Conservation (phyloP, 2,329 filamentous ascomycete species). For the Xylariaceae sp. region DNA sequence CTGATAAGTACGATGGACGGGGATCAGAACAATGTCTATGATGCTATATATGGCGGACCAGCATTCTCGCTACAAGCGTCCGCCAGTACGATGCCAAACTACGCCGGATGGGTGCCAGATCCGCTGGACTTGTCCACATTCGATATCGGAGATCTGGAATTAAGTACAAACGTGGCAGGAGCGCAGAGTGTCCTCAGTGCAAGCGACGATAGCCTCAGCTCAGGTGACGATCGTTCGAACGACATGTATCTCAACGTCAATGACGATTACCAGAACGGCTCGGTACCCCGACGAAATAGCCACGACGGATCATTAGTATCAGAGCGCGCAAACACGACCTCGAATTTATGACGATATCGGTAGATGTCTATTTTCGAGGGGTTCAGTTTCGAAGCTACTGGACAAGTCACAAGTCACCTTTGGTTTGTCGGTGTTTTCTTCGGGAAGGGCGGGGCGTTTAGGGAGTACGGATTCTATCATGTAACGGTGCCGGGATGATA, state of each 20-base stretch:
- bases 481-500: too few relatives aligned
- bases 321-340: slow-evolving; percentile 24
- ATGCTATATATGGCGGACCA: slow-evolving; percentile 69
- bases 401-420: neutral
- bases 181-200: slow-evolving; percentile 51
- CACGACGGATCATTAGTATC: slow-evolving; percentile 25
- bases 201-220: slow-evolving; percentile 54
- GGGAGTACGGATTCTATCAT: too few relatives aligned
- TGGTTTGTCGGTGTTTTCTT: neutral
- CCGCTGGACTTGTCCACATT: slow-evolving; percentile 50
- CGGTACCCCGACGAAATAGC: slow-evolving; percentile 17
- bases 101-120: slow-evolving; percentile 50
- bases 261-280: slow-evolving; percentile 34
- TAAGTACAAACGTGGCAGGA: slow-evolving; percentile 35
- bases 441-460: too few relatives aligned
- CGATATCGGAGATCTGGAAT: slow-evolving; percentile 42
- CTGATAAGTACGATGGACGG: slow-evolving; percentile 74
- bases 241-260: slow-evolving; percentile 42
- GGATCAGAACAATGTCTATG: slow-evolving; percentile 76
- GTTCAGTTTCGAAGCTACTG: neutral
- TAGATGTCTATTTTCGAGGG: neutral
- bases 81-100: slow-evolving; percentile 34
- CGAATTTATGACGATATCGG: slow-evolving; percentile 21
- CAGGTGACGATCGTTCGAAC: slow-evolving; percentile 46
- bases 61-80: slow-evolving; percentile 43